phyloP scores from a whole-genome alignment of 2,329 filamentous ascomycete genomes.

The Paecilomyces variotii region DNA sequence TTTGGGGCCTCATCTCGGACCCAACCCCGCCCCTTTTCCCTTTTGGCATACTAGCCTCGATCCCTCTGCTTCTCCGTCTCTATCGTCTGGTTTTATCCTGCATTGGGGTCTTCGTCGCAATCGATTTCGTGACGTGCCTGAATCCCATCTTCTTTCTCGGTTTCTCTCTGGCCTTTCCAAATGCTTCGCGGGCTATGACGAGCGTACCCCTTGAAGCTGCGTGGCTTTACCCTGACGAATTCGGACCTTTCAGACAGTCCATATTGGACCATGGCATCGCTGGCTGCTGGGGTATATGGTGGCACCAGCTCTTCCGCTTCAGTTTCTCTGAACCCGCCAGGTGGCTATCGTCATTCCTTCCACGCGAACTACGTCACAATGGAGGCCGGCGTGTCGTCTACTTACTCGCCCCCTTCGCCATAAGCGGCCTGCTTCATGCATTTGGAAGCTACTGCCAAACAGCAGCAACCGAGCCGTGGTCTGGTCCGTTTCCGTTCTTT shows the following conservation, averaged over 20 bases:
- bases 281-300: slow-evolving; percentile 78
- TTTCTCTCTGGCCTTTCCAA: slow-evolving; percentile 40
- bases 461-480: slow-evolving; percentile 49
- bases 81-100: slow-evolving; percentile 53
- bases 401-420: slow-evolving; percentile 22
- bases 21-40: slow-evolving; percentile 36
- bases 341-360: slow-evolving; percentile 26
- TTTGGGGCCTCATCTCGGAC: slow-evolving; percentile 50
- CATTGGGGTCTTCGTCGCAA: slow-evolving; percentile 49
- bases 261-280: slow-evolving; percentile 57
- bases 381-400: slow-evolving; percentile 14
- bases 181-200: slow-evolving; percentile 48
- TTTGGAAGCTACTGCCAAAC: slow-evolving; percentile 60
- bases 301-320: slow-evolving; percentile 84
- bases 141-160: slow-evolving; percentile 54
- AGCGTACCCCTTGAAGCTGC: slow-evolving; percentile 53
- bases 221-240: slow-evolving; percentile 56
- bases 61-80: slow-evolving; percentile 40
- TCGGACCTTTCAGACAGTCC: slow-evolving; percentile 39
- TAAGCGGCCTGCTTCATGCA: slow-evolving; percentile 52
- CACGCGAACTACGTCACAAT: slow-evolving; percentile 8
- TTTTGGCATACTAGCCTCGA: slow-evolving; percentile 36
- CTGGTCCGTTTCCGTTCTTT: slow-evolving; percentile 60
- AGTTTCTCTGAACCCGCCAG: slow-evolving; percentile 36
- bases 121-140: slow-evolving; percentile 54